These are phyloP conservation scores for Apiotrichum akiyoshidainum DNA, from an alignment of 1,284 basidiomycete species.

Conservation along the genomic window DNA sequence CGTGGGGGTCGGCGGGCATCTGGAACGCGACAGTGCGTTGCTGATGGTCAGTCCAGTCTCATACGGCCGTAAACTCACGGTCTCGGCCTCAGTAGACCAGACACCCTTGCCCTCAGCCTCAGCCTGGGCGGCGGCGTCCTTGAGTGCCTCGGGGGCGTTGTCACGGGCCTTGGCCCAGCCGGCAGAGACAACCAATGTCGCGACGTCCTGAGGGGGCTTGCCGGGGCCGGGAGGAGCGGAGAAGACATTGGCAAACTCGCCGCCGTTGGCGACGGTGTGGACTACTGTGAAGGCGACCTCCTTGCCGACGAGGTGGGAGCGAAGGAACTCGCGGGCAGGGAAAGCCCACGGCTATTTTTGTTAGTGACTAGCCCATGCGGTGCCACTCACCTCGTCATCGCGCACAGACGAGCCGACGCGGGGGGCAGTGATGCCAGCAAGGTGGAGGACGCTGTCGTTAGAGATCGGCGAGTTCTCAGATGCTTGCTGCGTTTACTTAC, in stretches of 20 bases:
- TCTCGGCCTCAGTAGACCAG: conserved; percentile 76
- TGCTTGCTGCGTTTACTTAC: conserved; percentile 51
- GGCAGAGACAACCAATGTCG: conserved; percentile 70
- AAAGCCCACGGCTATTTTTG: conserved; percentile 75
- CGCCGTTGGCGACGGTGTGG: conserved; percentile 38
- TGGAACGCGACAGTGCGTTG: conserved; percentile 71
- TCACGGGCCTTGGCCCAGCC: conserved; percentile 95
- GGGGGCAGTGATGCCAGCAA: conserved; percentile 78
- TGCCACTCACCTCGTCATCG: conserved; percentile 71
- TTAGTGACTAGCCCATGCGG: neutral
- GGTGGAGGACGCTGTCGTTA: conserved; percentile 70
- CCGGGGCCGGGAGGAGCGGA: conserved; percentile 50
- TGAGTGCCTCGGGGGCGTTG: conserved; percentile 60
- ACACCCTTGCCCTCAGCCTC: conserved; percentile 72
- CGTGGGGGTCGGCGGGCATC: conserved; percentile 86
- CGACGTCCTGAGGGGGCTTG: conserved; percentile 60
- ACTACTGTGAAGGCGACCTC: conserved; percentile 56
- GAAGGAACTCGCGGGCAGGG: conserved; percentile 87
- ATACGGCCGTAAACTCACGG: conserved; percentile 31
- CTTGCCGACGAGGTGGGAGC: conserved; percentile 80
- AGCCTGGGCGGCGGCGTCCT: conserved; percentile 69
- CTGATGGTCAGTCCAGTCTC: conserved; percentile 48
- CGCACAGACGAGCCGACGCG: conserved; percentile 72
- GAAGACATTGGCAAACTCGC: conserved; percentile 48
- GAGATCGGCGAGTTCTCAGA: neutral